Percentiles rank a stretch among this genome's conserved stretches.
Conservation (phyloP, 441 rosid species). For the Aquilaria agallochum region DNA sequence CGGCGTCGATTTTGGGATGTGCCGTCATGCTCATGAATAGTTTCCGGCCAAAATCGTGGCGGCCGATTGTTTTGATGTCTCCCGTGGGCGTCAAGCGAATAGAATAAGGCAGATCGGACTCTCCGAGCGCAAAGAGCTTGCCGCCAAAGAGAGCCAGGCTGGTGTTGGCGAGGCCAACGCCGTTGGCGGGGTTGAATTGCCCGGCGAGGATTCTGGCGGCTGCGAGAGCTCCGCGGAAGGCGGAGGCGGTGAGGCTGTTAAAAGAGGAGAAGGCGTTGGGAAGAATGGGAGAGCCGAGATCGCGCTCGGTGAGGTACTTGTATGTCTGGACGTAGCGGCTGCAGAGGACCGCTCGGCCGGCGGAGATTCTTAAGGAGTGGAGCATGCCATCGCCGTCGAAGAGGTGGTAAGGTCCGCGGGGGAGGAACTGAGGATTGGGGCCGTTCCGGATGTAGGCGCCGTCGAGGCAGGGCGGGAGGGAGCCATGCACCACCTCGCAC, state of each 20-base stretch:
- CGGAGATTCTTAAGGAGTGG: slow-evolving; percentile 55
- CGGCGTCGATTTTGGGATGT: slow-evolving; percentile 67
- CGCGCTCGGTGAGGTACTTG: slow-evolving; percentile 51
- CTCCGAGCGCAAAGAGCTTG: slow-evolving; percentile 62
- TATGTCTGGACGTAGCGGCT: slow-evolving; percentile 82
- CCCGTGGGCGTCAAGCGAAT: slow-evolving; percentile 40
- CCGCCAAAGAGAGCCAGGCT: slow-evolving; percentile 55
- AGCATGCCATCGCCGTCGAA: slow-evolving; percentile 97
- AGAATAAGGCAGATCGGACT: slow-evolving; percentile 77
- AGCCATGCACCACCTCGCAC: slow-evolving; percentile 58
- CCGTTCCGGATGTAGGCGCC: slow-evolving; percentile 91
- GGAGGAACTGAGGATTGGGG: slow-evolving; percentile 81
- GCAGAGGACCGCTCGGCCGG: slow-evolving; percentile 57
- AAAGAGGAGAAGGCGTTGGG: slow-evolving; percentile 70
- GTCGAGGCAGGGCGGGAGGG: slow-evolving; percentile 54
- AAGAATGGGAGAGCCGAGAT: slow-evolving; percentile 52
- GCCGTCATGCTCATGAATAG: slow-evolving; percentile 78
- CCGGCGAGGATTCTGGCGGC: slow-evolving; percentile 56
- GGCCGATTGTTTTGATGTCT: slow-evolving; percentile 60
- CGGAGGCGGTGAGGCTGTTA: slow-evolving; percentile 51
- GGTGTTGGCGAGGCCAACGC: slow-evolving; percentile 71
- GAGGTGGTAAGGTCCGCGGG: slow-evolving; percentile 85
- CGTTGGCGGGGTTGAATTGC: slow-evolving; percentile 55
- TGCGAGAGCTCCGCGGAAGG: slow-evolving; percentile 54
- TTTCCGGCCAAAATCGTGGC: slow-evolving; percentile 59